These are phyloP conservation scores for Capsella rubella DNA, from an alignment of 441 rosid genomes.

Conservation along the genomic window DNA sequence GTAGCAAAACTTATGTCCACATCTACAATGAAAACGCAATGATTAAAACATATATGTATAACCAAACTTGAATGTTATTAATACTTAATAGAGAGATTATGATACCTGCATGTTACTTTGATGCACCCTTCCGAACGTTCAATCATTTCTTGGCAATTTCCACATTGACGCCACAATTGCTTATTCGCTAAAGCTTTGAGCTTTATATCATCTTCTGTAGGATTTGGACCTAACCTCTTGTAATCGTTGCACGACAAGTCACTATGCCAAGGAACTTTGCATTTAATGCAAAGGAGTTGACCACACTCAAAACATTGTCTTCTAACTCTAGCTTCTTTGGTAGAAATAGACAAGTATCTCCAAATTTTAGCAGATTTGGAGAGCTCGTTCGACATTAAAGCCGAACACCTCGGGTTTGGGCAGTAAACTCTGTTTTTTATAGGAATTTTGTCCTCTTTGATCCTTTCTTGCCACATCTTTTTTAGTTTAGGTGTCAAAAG, in stretches of 20 bases:
- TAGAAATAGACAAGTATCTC: background rate
- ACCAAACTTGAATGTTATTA: background rate
- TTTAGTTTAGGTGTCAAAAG: background rate
- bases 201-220: background rate
- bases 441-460: constrained; percentile 66
- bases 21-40: constrained; percentile 37
- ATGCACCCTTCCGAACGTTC: background rate
- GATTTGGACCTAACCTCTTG: background rate
- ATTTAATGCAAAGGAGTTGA: background rate
- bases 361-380: too few relatives aligned
- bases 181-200: background rate
- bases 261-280: background rate
- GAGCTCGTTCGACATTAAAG: background rate
- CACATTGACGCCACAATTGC: background rate
- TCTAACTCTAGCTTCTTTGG: background rate
- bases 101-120: constrained; percentile 53
- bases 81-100: background rate
- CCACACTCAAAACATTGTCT: background rate
- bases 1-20: constrained; percentile 63
- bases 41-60: background rate
- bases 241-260: background rate
- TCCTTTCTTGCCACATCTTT: constrained; percentile 31
- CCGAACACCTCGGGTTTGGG: background rate
- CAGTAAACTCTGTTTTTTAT: constrained; percentile 20
- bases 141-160: background rate